Evolutionary conservation across 345 rosid species (phyloP).

Genomic region (Citrus maxima): DNA sequence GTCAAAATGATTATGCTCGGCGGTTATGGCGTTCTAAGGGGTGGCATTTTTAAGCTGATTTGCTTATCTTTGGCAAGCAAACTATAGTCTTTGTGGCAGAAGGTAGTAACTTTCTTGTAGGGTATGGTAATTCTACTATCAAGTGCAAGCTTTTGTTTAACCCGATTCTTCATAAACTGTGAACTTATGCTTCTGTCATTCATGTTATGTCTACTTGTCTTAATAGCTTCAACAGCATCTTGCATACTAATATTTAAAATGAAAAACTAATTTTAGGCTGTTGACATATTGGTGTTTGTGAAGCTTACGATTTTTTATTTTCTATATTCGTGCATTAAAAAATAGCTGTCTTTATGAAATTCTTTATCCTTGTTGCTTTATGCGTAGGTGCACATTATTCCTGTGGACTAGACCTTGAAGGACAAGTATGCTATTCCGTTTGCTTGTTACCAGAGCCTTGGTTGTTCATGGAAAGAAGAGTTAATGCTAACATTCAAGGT

Average conservation of each 20-base stretch:
- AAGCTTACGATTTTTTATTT: background rate
- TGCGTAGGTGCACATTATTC: constrained; percentile 5
- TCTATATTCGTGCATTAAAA: background rate
- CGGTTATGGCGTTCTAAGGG: constrained; percentile 81
- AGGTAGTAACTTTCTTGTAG: background rate
- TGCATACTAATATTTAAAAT: background rate
- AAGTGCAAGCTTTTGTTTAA: background rate
- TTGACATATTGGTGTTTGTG: background rate
- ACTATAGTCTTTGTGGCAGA: background rate
- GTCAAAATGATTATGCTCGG: constrained; percentile 58
- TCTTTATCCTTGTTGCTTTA: background rate
- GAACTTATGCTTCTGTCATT: background rate
- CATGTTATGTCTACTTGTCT: background rate
- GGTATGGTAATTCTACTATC: background rate
- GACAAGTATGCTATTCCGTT: constrained; percentile 22
- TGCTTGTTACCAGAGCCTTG: constrained; percentile 25
- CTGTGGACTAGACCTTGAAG: constrained; percentile 26
- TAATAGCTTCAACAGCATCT: background rate
- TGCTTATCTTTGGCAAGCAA: background rate
- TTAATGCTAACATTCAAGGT: constrained; percentile 13
- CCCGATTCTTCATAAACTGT: background rate
- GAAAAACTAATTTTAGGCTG: background rate
- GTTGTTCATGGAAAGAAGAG: background rate
- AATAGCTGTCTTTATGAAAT: background rate
- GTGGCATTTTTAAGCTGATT: constrained; percentile 72